Conservation (phyloP, 2,329 filamentous ascomycete species). For the Sarocladium kiliense region DNA sequence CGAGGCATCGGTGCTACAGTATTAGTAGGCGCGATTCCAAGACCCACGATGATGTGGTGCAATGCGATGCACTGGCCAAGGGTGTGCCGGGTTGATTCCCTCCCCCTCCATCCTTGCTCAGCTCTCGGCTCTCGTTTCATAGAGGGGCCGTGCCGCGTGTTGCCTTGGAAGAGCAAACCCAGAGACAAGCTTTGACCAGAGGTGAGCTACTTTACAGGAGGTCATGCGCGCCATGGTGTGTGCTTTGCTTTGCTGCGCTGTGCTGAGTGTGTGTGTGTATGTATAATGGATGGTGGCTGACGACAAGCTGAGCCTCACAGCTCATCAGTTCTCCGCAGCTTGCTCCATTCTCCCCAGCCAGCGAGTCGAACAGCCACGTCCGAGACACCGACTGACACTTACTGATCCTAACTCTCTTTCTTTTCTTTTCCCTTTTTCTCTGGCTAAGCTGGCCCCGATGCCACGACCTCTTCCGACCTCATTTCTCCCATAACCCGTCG, state of each 20-base stretch:
- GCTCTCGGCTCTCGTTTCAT: slow-evolving; percentile 9
- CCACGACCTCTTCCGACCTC: no score
- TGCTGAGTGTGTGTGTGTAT: background rate
- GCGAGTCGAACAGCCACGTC: background rate
- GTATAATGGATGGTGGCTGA: slow-evolving; percentile 5
- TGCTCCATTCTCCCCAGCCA: background rate
- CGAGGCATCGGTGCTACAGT: background rate
- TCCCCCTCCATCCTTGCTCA: background rate
- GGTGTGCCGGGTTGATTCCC: background rate
- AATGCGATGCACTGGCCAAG: slow-evolving; percentile 8
- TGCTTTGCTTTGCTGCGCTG: no score
- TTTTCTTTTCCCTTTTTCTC: background rate
- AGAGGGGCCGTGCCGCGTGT: background rate
- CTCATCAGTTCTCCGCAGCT: background rate
- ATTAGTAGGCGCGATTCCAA: background rate
- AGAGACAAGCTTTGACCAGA: background rate
- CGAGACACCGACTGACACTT: background rate
- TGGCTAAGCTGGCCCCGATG: background rate
- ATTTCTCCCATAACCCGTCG: background rate
- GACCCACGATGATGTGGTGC: background rate
- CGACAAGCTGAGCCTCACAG: slow-evolving; percentile 5
- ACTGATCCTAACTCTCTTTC: background rate
- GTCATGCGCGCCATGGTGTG: slow-evolving; percentile 1
- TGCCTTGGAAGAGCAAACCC: slow-evolving; percentile 1
- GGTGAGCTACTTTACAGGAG: background rate